Conservation (phyloP, 768 basidiomycete species). For the Russula griseocarnosa region DNA sequence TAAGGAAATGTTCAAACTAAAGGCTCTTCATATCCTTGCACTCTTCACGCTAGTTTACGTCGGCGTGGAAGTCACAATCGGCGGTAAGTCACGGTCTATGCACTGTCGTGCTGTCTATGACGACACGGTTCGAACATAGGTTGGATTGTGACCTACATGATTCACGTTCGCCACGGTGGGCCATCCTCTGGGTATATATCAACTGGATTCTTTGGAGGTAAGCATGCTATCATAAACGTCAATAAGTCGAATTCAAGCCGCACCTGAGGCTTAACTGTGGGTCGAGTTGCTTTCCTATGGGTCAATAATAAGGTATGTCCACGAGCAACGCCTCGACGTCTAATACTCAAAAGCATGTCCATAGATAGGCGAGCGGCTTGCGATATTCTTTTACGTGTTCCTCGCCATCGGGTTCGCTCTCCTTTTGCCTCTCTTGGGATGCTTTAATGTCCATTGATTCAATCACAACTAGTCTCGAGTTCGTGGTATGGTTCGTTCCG, state of each 20-base stretch:
- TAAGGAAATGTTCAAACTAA: conserved; percentile 44
- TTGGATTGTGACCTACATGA: conserved; percentile 54
- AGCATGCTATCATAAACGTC: conserved; percentile 1
- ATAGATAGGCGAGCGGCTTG: conserved; percentile 39
- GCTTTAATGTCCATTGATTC: not conserved
- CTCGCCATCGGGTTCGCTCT: conserved; percentile 38
- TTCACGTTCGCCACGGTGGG: conserved; percentile 45
- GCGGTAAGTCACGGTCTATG: conserved; percentile 34
- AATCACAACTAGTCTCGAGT: conserved; percentile 41
- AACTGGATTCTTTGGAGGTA: conserved; percentile 47
- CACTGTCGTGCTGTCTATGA: not conserved
- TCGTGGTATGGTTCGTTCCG: conserved; percentile 56
- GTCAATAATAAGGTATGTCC: conserved; percentile 42
- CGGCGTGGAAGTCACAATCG: conserved; percentile 38
- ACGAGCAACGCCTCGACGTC: not conserved
- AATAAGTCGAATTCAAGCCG: not conserved
- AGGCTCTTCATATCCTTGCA: conserved; percentile 41
- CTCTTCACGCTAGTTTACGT: conserved; percentile 46
- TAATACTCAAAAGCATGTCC: not conserved
- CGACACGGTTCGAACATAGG: conserved; percentile 33
- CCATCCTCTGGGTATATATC: conserved; percentile 48
- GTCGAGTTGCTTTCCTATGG: conserved; percentile 50
- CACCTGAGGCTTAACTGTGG: conserved; percentile 44
- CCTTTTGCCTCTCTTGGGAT: not conserved
- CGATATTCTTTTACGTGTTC: conserved; percentile 38